phyloP scores from a whole-genome alignment of 2,329 filamentous ascomycete genomes.

The Bretziella fagacearum region DNA sequence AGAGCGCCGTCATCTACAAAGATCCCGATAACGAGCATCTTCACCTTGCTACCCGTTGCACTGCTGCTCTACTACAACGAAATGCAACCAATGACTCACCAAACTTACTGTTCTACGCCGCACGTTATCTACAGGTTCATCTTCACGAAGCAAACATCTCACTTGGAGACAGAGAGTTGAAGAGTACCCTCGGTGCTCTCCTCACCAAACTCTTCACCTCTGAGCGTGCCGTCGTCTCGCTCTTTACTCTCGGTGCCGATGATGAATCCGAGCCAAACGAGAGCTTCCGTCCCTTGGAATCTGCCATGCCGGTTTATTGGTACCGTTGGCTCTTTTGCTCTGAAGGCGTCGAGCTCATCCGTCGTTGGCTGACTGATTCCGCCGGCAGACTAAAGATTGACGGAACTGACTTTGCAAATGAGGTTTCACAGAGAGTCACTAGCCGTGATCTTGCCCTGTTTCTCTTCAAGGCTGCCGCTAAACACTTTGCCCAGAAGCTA shows the following conservation, averaged over 20 bases:
- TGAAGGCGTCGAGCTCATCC: neutral
- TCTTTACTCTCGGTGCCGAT: neutral
- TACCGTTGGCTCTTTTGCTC: constrained; percentile 2
- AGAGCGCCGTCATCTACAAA: constrained; percentile 20
- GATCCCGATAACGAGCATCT: constrained; percentile 22
- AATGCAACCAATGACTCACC: neutral
- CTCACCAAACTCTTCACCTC: neutral
- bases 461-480: constrained; percentile 7
- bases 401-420: neutral
- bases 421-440: neutral
- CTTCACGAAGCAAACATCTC: neutral
- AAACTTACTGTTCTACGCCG: neutral
- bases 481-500: constrained; percentile 3
- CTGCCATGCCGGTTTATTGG: constrained; percentile 1
- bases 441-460: neutral
- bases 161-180: neutral
- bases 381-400: neutral
- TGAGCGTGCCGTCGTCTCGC: neutral
- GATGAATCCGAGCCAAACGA: neutral
- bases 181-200: neutral
- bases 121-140: neutral
- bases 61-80: neutral
- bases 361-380: neutral
- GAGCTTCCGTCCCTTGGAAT: neutral
- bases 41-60: constrained; percentile 19